phyloP scores from a whole-genome alignment of 108 stramenopile genomes.

The Stephanodiscus triporus region DNA sequence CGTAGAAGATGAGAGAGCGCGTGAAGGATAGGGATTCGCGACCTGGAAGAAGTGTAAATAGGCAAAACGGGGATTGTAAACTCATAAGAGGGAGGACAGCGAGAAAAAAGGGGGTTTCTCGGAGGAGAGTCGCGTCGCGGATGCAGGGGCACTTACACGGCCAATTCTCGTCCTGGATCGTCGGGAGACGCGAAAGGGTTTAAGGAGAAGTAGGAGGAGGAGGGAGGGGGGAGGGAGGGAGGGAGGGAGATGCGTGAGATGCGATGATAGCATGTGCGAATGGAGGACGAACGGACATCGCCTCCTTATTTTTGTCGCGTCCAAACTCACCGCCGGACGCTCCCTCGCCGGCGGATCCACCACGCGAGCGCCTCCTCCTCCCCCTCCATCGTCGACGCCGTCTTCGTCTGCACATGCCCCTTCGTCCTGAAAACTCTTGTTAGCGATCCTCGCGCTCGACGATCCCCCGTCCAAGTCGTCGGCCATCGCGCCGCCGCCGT shows the following conservation, averaged over 20 bases:
- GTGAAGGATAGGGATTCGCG: slow-evolving; percentile 87
- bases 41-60: no score
- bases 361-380: not conserved
- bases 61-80: no score
- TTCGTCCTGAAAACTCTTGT: no score
- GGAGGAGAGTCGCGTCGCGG: no score
- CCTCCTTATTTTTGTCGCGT: not conserved
- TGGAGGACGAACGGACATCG: no score
- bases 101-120: not conserved
- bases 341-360: slow-evolving; percentile 86
- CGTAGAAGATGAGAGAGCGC: slow-evolving; percentile 87
- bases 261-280: not conserved
- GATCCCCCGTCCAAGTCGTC: not conserved
- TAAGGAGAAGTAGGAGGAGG: not conserved
- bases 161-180: slow-evolving; percentile 43
- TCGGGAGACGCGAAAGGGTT: no score
- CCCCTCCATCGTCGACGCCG: slow-evolving; percentile 2
- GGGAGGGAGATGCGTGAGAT: not conserved
- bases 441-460: not conserved
- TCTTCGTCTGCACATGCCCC: no score
- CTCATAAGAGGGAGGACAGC: no score
- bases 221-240: not conserved
- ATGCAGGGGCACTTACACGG: slow-evolving; percentile 22
- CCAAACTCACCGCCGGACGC: slow-evolving; percentile 60
- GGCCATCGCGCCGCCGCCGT: no score